A percentile compares a stretch with the other conserved stretches of the same genome.
phyloP scores from a whole-genome alignment of 2,329 filamentous ascomycete genomes.

The Colletotrichum kahawae region DNA sequence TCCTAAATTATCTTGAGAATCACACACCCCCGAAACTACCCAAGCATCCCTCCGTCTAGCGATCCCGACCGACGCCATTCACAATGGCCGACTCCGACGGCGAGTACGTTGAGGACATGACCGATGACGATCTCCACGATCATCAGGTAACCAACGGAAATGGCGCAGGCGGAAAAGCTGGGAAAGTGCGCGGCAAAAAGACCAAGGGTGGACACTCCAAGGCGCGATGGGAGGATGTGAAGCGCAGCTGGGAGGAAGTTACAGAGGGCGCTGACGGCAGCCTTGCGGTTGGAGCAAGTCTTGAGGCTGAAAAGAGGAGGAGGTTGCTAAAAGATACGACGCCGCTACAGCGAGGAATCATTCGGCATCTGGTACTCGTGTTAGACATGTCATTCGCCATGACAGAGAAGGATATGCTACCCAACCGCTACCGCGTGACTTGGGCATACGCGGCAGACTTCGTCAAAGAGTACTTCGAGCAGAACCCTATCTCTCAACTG shows the following conservation, averaged over 20 bases:
- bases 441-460: conserved; percentile 87
- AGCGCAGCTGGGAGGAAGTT: conserved; percentile 74
- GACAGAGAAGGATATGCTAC: conserved; percentile 92
- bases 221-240: conserved; percentile 70
- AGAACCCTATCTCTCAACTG: conserved; percentile 97
- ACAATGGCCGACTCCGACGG: conserved; percentile 76
- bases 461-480: conserved; percentile 94
- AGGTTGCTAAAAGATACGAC: conserved; percentile 92
- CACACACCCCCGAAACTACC: background rate
- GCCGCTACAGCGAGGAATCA: conserved; percentile 93
- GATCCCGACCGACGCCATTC: background rate
- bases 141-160: conserved; percentile 43
- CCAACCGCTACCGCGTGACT: conserved; percentile 82
- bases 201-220: conserved; percentile 40
- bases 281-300: conserved; percentile 74
- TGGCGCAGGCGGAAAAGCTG: background rate
- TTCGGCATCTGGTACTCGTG: conserved; percentile 91
- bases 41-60: background rate
- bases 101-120: conserved; percentile 70
- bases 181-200: conserved; percentile 28
- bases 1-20: background rate
- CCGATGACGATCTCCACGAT: conserved; percentile 67
- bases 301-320: conserved; percentile 81
- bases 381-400: conserved; percentile 94
- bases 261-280: conserved; percentile 81